Evolutionary conservation across 768 basidiomycete species (phyloP), one percentile per base, ranked within the genome.

Genomic region (Lactarius deliciosus): DNA sequence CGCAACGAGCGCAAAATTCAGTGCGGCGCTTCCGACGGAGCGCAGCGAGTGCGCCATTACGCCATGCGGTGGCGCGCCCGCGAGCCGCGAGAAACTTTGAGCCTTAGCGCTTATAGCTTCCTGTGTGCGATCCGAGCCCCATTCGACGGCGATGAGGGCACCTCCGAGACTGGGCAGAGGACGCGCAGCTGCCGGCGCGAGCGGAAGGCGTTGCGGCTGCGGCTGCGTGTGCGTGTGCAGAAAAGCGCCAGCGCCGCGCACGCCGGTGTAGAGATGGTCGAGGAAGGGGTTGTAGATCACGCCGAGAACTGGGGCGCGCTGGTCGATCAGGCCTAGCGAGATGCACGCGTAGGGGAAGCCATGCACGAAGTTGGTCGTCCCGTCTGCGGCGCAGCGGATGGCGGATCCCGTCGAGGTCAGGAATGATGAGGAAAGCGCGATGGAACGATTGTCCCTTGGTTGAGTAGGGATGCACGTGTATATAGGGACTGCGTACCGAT

Each of bases 261-360:
- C 78, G 6, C 87, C 96, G 16, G 88, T 88, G 79, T 94, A 96
- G 62, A 96, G 81, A 61, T 95, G 86, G 69, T 93, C 85, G 62
- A 95, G 82, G 82, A 94, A 95, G 0, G 96, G 96, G 74, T 95
- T 95, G 34, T 41, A 34, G 30, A 98, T 89, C 47, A 98, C 94
- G 1, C 96, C 96, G 20, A 97, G 81, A 8, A 96, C 83, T 1
- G 96, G 93, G 8, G 85, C 81, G 68, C 87, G 87, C 65, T 89
- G 82, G 79, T 91, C 88, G 68, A 96, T 89, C 72, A 98, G 81
- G 8, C 95, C 96, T 60, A 98, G 85, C 20, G 95, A 97, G 75
- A 96, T 91, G 76, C 92, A 94, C 32, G 86, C 91, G 75, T 88
- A 91, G 10, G 94, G 93, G 74, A 95, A 92, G 43, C 89, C 88